Evolutionary conservation across 805 yeast species (phyloP), one percentile per base, ranked within the genome.

Genomic region (Metschnikowia kunwiensis): DNA sequence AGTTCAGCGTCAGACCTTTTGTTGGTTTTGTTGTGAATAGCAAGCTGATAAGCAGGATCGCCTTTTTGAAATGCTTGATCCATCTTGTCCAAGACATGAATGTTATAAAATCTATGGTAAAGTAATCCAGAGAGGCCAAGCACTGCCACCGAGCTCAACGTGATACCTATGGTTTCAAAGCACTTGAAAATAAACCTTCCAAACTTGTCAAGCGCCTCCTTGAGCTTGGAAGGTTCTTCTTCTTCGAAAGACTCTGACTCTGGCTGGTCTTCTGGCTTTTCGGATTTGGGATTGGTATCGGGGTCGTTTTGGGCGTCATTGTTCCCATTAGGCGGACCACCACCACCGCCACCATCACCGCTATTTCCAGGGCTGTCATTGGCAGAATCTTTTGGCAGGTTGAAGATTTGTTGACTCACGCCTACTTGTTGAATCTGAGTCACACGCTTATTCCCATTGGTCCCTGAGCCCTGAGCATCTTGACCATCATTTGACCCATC

Each of bases 61-160:
- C 83, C 87, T 19, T 63, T 68, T 8, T 80, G 79, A 44, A 85
- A 84, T 0, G 93, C 86, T 9, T 49, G 47, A 34, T 74, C 74
- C 67, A 85, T 83, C 54, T 84, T 83, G 32, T 65, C 64, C 15
- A 81, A 54, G 0, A 84, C 87, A 47, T 77, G 82, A 3, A 44
- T 32, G 28, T 73, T 66, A 57, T 85, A 85, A 31, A 75, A 62
- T 30, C 68, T 66, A 53, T 85, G 95, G 54, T 85, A 85, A 10
- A 74, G 49, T n/a, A 77, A 53, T 2, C 95, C 95, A 3, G 91
- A 83, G 2, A 77, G 60, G 0, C 85, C 91, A 12, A 86, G 66
- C 24, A 85, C 76, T 2, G 77, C 69, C 23, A 85, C 58, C 3
- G 89, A 80, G 11, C 86, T 77, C 30, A 83, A 63, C 12, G 89